A percentile compares a stretch with the other conserved stretches of the same genome.
phyloP scores from a whole-genome alignment of 1,284 basidiomycete genomes.

The Cutaneotrichosporon cutaneum region DNA sequence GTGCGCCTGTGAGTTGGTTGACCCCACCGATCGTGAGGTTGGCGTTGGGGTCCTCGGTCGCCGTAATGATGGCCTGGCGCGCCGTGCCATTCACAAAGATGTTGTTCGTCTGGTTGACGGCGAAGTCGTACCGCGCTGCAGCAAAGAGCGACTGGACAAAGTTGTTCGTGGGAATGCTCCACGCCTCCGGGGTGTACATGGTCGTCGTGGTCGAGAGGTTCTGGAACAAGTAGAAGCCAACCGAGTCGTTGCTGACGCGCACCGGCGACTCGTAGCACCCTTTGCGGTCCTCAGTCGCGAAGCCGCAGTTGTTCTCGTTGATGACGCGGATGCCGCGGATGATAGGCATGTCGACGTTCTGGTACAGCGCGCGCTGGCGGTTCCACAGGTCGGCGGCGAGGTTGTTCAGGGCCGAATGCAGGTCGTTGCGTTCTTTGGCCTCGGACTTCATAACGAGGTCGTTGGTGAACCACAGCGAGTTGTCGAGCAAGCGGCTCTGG shows the following conservation, averaged over 20 bases:
- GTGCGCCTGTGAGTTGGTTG: conserved; percentile 17
- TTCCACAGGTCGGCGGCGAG: conserved; percentile 25
- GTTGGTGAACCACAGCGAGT: conserved; percentile 20
- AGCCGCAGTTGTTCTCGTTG: conserved; percentile 23
- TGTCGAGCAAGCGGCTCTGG: conserved; percentile 14
- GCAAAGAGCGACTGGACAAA: conserved; percentile 23
- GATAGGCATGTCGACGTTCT: conserved; percentile 5
- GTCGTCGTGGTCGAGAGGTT: conserved; percentile 17
- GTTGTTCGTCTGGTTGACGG: conserved; percentile 26
- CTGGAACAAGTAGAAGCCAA: conserved; percentile 22
- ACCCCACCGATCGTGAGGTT: conserved; percentile 16
- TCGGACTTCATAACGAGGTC: conserved; percentile 14
- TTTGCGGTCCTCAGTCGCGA: conserved; percentile 15
- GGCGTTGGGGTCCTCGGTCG: conserved; percentile 9
- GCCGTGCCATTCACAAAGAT: conserved; percentile 18
- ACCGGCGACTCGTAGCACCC: conserved; percentile 18
- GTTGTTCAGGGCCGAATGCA: conserved; percentile 14
- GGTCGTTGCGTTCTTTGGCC: conserved; percentile 8
- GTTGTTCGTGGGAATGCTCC: conserved; percentile 20
- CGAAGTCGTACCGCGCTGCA: conserved; percentile 27
- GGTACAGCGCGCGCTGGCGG: conserved; percentile 21
- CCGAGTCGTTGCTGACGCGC: conserved; percentile 12
- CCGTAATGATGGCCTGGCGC: conserved; percentile 7
- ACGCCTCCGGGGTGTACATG: conserved; percentile 9
- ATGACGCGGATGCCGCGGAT: conserved; percentile 19